Base-by-base conservation (phyloP, 768 basidiomycete genomes). In the Collybiopsis luxurians region DNA sequence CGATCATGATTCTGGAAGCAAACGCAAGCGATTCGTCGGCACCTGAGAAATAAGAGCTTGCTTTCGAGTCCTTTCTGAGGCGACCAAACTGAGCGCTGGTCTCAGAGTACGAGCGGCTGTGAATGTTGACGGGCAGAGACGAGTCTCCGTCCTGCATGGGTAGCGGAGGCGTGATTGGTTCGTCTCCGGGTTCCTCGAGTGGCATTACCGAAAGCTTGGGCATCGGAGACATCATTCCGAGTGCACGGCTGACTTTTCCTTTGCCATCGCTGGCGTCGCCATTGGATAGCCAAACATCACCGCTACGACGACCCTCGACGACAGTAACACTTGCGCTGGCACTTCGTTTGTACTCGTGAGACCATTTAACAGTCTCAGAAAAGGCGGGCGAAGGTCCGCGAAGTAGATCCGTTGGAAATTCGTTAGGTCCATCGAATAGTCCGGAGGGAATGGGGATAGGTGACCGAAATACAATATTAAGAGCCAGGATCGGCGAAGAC, bases 221-320 rank as follows among this genome's bases (percentile, higher is more conserved):
- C 49, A 75, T 78, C 19, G 87, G 79, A 10, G 76, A 69, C 30
- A 90, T 76, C 72, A 90, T 77, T n/a, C 78, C 80, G 27, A 90
- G 63, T 2, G 84, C 84, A 19, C 87, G 82, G 42, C 80, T 75
- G 28, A 87, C 60, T 62, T 83, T 86, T 54, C 73, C 72, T 67
- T 84, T 87, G 1, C 85, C 85, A 48, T 86, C 84, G 21, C 86
- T 73, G 6, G 87, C 88, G 58, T 89, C 82, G n/a, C 87, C 86
- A 53, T 85, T 86, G 12, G 80, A 67, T 60, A 90, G 69, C 89
- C 89, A 89, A 27, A 90, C 82, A 62, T 90, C 88, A 24, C 86
- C 85, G 61, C 86, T 87, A 46, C 85, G 83, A 30, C 85, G 80
- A 27, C 81, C 83, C 67, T 89, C 86, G 21, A 89, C 82, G 39